Evolutionary conservation across 306 rosid genomes (phyloP), one percentile per base, ranked within the genome.

Genomic region (Arachis stenosperma): DNA sequence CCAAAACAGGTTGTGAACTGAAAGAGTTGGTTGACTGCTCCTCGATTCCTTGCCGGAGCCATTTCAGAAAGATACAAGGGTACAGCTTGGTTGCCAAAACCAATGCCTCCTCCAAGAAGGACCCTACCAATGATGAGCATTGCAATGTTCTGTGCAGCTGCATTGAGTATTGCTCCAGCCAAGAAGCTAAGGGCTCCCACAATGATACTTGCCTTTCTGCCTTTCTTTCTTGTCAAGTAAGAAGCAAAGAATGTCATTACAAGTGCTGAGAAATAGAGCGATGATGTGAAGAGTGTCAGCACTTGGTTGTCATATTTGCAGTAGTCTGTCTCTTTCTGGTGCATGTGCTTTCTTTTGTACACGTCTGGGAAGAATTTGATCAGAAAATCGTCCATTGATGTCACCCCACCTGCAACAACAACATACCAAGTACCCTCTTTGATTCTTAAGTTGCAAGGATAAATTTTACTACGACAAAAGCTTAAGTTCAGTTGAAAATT

Each of bases 371-470:
- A 95, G 82, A 95, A 95, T 37, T 92, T 79, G 66, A 70, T 67
- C 61, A 95, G 81, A 80, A 95, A 95, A 79, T 95, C 99, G 68
- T 95, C 98, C 99, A 95, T 95, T 66, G 99, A 91, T 47, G 99
- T 95, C 69, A 92, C 99, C n/a, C 99, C 99, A 75, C 99, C 99
- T 92, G 77, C 44, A 51, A 5, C 30, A 33, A 4, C 3, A 4
- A 33, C 37, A 33, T 33, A 33, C 37, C 37, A 33, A 22, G 27
- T 22, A 22, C 27, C 27, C 27, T 22, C 27, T 22, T 22, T 22
- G 27, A 22, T 22, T 22, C 27, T 22, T 22, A 22, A 22, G 27
- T 22, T 22, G 27, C 27, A 22, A 22, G 27, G 27, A 22, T 22
- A 22, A 22, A 22, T 22, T 22, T 22, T 1, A 22, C 27, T 22